Conservation (phyloP, 139 green algal species). For the Tetraselmis striata region DNA sequence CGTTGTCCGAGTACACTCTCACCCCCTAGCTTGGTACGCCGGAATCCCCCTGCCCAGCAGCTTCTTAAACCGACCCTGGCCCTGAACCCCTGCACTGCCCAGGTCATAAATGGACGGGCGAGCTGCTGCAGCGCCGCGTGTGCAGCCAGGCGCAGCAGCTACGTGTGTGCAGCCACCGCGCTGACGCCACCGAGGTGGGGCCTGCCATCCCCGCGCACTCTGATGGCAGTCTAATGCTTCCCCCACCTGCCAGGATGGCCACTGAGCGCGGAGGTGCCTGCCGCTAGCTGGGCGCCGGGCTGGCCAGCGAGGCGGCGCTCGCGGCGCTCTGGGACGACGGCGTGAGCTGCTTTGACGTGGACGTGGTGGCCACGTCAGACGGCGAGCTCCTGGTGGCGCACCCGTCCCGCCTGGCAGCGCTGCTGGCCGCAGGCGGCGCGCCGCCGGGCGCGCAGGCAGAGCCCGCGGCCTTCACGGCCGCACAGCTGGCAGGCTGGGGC, state of each 20-base stretch:
- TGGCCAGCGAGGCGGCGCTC: not conserved
- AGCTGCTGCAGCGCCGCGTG: not conserved
- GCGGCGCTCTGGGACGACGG: constrained; percentile 14
- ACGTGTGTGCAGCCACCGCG: constrained; percentile 24
- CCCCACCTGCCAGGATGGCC: not conserved
- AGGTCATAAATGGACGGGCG: not conserved
- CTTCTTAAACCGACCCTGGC: too few species aligned
- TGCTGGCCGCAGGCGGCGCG: not conserved
- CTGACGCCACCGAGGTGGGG: not conserved
- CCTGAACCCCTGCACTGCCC: not conserved
- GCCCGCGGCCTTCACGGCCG: not conserved
- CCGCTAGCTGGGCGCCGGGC: not conserved
- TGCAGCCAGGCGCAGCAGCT: constrained; percentile 1
- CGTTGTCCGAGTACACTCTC: too few species aligned
- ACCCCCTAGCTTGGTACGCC: too few species aligned
- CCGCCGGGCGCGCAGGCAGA: not conserved
- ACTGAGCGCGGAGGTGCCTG: not conserved
- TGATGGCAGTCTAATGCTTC: not conserved
- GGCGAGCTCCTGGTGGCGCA: constrained; percentile 21
- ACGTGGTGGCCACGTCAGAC: constrained; percentile 22
- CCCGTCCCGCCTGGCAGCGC: constrained; percentile 1
- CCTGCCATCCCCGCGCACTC: not conserved
- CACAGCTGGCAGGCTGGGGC: not conserved
- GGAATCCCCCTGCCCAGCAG: too few species aligned
- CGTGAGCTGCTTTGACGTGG: constrained; percentile 28